A percentile compares a stretch with the other conserved stretches of the same genome.
These are phyloP conservation scores for Leptomonas seymouri DNA, from an alignment of 208 protist genomes.

Conservation along the genomic window DNA sequence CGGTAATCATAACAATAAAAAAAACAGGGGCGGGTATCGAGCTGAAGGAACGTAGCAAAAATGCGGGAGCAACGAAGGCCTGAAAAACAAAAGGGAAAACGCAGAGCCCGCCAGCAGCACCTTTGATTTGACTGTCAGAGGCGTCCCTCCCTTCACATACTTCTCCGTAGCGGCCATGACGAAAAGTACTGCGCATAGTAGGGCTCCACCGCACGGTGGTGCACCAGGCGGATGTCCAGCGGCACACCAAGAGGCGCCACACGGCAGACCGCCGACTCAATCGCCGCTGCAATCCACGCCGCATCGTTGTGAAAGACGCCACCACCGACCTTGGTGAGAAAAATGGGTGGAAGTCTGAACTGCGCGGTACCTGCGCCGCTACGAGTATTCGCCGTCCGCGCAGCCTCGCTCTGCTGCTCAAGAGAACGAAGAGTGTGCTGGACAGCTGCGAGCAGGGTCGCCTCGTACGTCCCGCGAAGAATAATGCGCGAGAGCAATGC, in stretches of 20 bases:
- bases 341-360: slow-evolving; percentile 33
- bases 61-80: too few species aligned
- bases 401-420: slow-evolving; percentile 9
- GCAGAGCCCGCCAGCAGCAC: too few species aligned
- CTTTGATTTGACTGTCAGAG: too few species aligned
- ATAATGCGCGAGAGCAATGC: slow-evolving; percentile 35
- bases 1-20: too few species aligned
- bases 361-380: too few species aligned
- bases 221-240: slow-evolving; percentile 47
- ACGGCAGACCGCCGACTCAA: slow-evolving; percentile 15
- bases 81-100: too few species aligned
- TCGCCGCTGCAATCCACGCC: slow-evolving; percentile 42
- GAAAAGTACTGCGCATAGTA: slow-evolving; percentile 26
- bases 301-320: slow-evolving; percentile 52
- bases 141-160: background rate
- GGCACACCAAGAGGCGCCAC: slow-evolving; percentile 36
- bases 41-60: too few species aligned
- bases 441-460: slow-evolving; percentile 47
- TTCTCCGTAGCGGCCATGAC: slow-evolving; percentile 13
- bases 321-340: slow-evolving; percentile 59
- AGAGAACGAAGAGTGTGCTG: slow-evolving; percentile 40
- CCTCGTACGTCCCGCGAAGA: slow-evolving; percentile 54
- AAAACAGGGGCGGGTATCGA: too few species aligned
- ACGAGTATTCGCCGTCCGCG: background rate
- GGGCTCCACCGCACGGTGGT: slow-evolving; percentile 32